phyloP scores from a whole-genome alignment of 2,329 filamentous ascomycete genomes.

The Aspergillus sp. region DNA sequence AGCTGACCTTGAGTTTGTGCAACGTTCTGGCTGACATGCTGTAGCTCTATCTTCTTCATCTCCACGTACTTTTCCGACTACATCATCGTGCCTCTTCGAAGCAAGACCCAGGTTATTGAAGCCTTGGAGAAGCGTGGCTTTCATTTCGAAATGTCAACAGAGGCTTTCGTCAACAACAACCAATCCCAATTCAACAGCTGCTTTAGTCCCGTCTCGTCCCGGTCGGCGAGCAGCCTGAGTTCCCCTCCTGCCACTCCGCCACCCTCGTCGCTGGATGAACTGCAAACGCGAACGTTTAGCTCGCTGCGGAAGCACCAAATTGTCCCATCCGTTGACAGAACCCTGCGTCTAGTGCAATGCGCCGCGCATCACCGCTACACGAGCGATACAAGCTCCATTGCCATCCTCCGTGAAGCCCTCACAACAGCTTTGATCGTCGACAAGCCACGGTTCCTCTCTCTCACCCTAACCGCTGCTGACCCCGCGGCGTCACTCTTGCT shows the following conservation, averaged over 20 bases:
- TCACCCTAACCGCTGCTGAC: slow-evolving; percentile 49
- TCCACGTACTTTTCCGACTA: slow-evolving; percentile 98
- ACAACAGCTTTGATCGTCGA: slow-evolving; percentile 42
- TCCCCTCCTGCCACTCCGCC: slow-evolving; percentile 67
- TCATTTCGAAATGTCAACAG: slow-evolving; percentile 71
- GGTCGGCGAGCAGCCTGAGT: slow-evolving; percentile 25
- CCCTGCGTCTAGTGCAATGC: slow-evolving; percentile 76
- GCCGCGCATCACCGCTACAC: slow-evolving; percentile 61
- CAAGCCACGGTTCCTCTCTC: slow-evolving; percentile 51
- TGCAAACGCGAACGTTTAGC: slow-evolving; percentile 80
- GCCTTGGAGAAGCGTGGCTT: slow-evolving; percentile 80
- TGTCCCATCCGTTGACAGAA: slow-evolving; percentile 67
- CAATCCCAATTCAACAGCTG: slow-evolving; percentile 51
- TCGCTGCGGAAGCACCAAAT: slow-evolving; percentile 79
- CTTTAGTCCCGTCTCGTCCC: slow-evolving; percentile 35
- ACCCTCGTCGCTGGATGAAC: slow-evolving; percentile 73
- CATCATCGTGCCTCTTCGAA: slow-evolving; percentile 80
- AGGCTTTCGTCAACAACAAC: slow-evolving; percentile 64
- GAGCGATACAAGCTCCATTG: slow-evolving; percentile 39
- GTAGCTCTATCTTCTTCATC: slow-evolving; percentile 90
- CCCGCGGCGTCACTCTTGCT: slow-evolving; percentile 49
- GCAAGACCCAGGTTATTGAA: slow-evolving; percentile 71
- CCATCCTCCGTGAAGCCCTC: slow-evolving; percentile 42
- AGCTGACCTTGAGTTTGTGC: neutral
- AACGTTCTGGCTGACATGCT: slow-evolving; percentile 3